These are phyloP conservation scores for Fusarium torreyae DNA, from an alignment of 2,329 filamentous ascomycete genomes.

Conservation along the genomic window DNA sequence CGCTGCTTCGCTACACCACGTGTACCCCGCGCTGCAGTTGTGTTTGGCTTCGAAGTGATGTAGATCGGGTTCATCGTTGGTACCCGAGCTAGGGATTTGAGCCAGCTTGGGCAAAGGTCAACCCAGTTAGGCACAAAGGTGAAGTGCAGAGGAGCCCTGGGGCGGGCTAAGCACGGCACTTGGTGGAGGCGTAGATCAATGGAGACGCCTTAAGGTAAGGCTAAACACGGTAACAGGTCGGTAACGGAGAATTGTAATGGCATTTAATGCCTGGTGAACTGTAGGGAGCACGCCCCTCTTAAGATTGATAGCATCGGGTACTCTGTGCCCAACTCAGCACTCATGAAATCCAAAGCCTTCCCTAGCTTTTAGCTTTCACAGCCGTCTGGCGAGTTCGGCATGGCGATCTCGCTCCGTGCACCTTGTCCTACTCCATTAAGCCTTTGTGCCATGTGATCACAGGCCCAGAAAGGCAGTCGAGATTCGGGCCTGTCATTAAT, in stretches of 20 bases:
- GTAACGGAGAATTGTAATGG: constrained; percentile 14
- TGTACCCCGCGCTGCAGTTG: constrained; percentile 44
- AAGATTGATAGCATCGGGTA: constrained; percentile 25
- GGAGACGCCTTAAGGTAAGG: constrained; percentile 29
- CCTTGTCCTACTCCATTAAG: constrained; percentile 35
- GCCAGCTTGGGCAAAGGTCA: constrained; percentile 38
- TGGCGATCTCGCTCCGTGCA: constrained; percentile 28
- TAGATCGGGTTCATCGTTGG: constrained; percentile 41
- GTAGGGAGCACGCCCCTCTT: constrained; percentile 20
- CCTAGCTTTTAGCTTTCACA: constrained; percentile 3
- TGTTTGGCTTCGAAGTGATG: constrained; percentile 22
- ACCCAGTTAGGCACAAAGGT: constrained; percentile 40
- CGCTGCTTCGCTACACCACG: constrained; percentile 38
- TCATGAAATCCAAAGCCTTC: constrained; percentile 6
- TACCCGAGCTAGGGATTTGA: constrained; percentile 33
- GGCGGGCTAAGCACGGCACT: constrained; percentile 37
- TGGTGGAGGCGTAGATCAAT: constrained; percentile 45
- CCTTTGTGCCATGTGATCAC: constrained; percentile 31
- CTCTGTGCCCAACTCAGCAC: constrained; percentile 26
- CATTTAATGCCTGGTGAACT: constrained; percentile 15
- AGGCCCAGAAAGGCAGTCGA: constrained; percentile 12
- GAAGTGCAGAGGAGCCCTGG: constrained; percentile 7
- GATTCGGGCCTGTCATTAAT: constrained; percentile 27
- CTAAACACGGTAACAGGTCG: constrained; percentile 13
- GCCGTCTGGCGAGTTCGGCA: constrained; percentile 22